phyloP scores from a whole-genome alignment of 805 yeast genomes.

The Saccharomyces mikatae region DNA sequence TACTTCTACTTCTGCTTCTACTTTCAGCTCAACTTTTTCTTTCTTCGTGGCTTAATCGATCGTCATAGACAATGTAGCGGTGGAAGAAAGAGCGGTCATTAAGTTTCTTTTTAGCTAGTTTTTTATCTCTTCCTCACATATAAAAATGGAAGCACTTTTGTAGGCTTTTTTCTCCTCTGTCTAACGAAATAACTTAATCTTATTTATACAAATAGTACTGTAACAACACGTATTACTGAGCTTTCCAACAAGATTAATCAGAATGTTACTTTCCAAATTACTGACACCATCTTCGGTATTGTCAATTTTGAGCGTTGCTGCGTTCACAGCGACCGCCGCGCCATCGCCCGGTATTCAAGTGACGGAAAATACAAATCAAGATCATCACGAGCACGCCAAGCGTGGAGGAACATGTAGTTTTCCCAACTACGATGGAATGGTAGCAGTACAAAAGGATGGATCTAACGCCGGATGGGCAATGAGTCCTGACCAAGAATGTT shows the following conservation, averaged over 20 bases:
- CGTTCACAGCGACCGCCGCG: constrained; percentile 1
- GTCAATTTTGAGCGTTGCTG: neutral
- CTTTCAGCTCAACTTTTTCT: too few species aligned
- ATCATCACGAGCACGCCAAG: constrained; percentile 5
- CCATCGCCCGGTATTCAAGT: neutral
- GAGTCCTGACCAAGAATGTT: constrained; percentile 64
- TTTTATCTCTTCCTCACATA: neutral
- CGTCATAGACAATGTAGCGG: neutral
- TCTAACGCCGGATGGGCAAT: constrained; percentile 82
- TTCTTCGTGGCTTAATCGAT: neutral
- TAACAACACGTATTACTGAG: neutral
- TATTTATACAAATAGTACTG: neutral
- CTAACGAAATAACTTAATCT: too few species aligned
- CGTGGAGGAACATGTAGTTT: constrained; percentile 49
- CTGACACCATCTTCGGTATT: neutral
- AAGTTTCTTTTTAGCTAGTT: neutral
- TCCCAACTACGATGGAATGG: constrained; percentile 61
- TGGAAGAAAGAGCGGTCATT: neutral
- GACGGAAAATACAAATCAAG: neutral
- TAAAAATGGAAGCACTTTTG: neutral
- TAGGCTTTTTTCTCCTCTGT: neutral
- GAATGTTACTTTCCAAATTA: neutral
- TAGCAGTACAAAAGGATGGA: constrained; percentile 51
- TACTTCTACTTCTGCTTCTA: neutral
- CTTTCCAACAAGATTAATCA: neutral